These are phyloP conservation scores for Fusarium caatingaense DNA, from an alignment of 2,329 filamentous ascomycete genomes.

Conservation along the genomic window DNA sequence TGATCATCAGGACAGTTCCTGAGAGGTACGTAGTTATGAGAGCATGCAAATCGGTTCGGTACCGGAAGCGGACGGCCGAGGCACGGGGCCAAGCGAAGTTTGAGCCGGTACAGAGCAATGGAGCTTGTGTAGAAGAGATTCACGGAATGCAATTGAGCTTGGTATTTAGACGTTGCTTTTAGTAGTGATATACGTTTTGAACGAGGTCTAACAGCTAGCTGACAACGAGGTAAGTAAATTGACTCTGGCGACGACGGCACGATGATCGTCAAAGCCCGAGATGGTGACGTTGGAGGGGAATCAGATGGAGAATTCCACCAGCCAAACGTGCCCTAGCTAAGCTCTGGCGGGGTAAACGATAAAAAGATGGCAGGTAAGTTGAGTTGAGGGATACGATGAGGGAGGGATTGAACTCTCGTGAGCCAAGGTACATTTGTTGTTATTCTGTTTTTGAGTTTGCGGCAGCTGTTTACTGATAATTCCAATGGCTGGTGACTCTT, in stretches of 20 bases:
- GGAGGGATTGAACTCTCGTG: neutral
- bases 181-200: neutral
- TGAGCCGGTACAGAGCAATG: neutral
- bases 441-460: constrained; percentile 11
- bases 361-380: constrained; percentile 6
- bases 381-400: neutral
- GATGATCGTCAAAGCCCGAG: neutral
- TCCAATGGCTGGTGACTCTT: neutral
- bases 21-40: constrained; percentile 22
- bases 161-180: neutral
- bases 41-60: constrained; percentile 19
- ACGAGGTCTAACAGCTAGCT: neutral
- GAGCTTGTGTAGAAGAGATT: constrained; percentile 2
- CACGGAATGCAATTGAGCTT: neutral
- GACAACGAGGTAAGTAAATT: neutral
- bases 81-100: constrained; percentile 14
- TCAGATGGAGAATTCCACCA: constrained; percentile 15
- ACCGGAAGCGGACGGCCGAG: constrained; percentile 25
- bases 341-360: constrained; percentile 39
- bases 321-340: constrained; percentile 17
- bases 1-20: constrained; percentile 12
- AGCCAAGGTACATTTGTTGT: neutral
- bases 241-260: neutral
- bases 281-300: constrained; percentile 14
- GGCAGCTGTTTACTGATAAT: neutral